A percentile compares a stretch with the other conserved stretches of the same genome.
Evolutionary conservation across 2,329 filamentous ascomycete genomes (phyloP).

Genomic region (Myriosclerotinia scirpicola): DNA sequence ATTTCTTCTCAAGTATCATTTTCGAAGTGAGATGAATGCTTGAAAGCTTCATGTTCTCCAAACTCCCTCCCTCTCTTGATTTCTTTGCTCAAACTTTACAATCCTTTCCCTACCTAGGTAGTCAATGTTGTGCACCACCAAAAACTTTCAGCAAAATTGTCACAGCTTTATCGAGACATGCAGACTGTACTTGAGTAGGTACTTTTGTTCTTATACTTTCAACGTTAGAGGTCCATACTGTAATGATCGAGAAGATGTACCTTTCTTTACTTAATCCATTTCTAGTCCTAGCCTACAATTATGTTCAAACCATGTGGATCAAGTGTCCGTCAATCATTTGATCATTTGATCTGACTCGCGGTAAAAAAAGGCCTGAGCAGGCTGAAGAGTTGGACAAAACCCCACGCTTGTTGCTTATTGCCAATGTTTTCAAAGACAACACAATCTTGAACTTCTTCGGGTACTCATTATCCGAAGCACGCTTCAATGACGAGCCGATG

Average conservation of each 20-base stretch:
- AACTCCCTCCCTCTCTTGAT: background rate
- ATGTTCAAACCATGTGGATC: background rate
- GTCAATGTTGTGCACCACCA: background rate
- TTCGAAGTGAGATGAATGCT: background rate
- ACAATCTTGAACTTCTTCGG: background rate
- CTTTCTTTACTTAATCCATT: background rate
- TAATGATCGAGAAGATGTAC: background rate
- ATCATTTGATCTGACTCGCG: background rate
- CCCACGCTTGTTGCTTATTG: background rate
- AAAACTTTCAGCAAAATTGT: background rate
- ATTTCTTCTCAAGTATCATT: background rate
- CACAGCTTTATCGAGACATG: too few relatives aligned
- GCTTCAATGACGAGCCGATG: background rate
- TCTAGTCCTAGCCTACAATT: background rate
- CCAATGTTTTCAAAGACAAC: background rate
- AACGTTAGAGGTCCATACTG: background rate
- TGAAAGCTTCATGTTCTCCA: constrained; percentile 1
- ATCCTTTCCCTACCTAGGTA: background rate
- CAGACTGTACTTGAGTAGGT: too few relatives aligned
- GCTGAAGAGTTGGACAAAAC: background rate
- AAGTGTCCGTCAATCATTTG: background rate
- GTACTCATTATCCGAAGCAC: constrained; percentile 14
- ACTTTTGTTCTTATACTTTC: background rate
- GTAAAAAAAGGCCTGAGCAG: background rate
- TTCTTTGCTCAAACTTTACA: background rate